phyloP scores from a whole-genome alignment of 345 rosid species.

The Aquilaria sinensis region DNA sequence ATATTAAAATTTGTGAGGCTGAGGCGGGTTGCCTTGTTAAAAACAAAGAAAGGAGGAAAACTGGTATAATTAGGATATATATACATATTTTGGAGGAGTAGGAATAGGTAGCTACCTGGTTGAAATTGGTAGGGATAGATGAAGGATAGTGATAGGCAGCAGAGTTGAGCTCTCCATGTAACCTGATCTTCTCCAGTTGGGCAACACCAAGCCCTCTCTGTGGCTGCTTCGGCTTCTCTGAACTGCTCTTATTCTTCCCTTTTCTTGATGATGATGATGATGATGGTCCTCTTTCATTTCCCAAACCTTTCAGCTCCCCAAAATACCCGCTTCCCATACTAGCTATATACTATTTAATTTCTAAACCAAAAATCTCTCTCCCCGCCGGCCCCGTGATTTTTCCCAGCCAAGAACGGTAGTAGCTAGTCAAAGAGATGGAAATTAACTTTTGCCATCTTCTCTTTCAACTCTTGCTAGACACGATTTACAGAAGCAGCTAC shows the following conservation, averaged over 20 bases:
- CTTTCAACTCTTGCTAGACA: too few relatives aligned
- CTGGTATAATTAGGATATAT: slow-evolving; percentile 1
- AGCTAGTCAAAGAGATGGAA: too few relatives aligned
- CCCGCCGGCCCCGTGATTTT: too few relatives aligned
- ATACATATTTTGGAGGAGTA: background rate
- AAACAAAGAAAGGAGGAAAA: background rate
- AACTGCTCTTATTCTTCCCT: slow-evolving; percentile 45
- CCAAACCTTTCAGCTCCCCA: slow-evolving; percentile 57
- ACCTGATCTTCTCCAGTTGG: slow-evolving; percentile 84
- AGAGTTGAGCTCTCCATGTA: slow-evolving; percentile 49
- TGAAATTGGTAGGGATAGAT: slow-evolving; percentile 42
- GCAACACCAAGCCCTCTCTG: slow-evolving; percentile 99
- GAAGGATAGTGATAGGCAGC: slow-evolving; percentile 24
- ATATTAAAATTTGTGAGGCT: too few relatives aligned
- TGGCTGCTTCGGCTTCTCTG: slow-evolving; percentile 80
- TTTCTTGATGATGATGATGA: slow-evolving; percentile 51
- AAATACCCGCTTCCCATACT: slow-evolving; percentile 66
- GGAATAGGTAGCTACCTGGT: slow-evolving; percentile 37
- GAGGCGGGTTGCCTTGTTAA: background rate
- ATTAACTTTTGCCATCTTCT: too few relatives aligned
- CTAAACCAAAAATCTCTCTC: too few relatives aligned
- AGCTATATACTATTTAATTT: too few relatives aligned
- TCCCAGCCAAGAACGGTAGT: too few relatives aligned
- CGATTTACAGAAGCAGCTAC: slow-evolving; percentile 1
- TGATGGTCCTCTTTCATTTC: slow-evolving; percentile 36